A percentile compares a stretch with the other conserved stretches of the same genome.
phyloP scores from a whole-genome alignment of 2,329 filamentous ascomycete genomes.

The Dothideomycetes sp. region DNA sequence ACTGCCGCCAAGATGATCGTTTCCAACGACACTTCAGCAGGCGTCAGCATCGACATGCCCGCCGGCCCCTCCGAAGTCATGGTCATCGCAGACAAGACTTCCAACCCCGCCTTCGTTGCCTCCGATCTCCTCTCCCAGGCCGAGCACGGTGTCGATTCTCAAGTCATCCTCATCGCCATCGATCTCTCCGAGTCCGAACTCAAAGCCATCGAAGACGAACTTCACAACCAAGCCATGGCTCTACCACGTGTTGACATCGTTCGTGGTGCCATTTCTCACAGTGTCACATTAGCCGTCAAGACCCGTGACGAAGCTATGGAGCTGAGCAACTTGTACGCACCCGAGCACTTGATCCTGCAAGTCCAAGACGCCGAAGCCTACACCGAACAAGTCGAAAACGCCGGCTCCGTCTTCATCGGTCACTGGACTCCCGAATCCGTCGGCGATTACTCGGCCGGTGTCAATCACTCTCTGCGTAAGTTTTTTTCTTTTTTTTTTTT shows the following conservation, averaged over 20 bases:
- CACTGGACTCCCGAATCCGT: slow-evolving; percentile 97
- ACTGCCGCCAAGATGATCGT: slow-evolving; percentile 98
- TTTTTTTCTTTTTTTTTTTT: slow-evolving; percentile 30
- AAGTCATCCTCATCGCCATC: slow-evolving; percentile 84
- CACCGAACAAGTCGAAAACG: slow-evolving; percentile 77
- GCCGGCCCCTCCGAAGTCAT: slow-evolving; percentile 93
- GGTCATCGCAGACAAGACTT: slow-evolving; percentile 80
- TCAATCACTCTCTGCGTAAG: slow-evolving; percentile 95
- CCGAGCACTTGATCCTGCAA: slow-evolving; percentile 92
- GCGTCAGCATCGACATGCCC: slow-evolving; percentile 96
- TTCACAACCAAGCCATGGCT: slow-evolving; percentile 77
- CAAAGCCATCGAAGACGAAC: slow-evolving; percentile 77
- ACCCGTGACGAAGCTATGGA: slow-evolving; percentile 68
- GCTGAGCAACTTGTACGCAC: slow-evolving; percentile 88
- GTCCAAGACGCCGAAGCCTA: slow-evolving; percentile 64
- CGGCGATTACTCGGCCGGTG: slow-evolving; percentile 93
- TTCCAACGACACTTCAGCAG: slow-evolving; percentile 90
- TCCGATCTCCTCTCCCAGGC: slow-evolving; percentile 92
- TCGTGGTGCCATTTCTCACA: slow-evolving; percentile 80
- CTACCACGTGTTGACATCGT: slow-evolving; percentile 91
- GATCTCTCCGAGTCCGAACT: slow-evolving; percentile 66
- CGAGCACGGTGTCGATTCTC: slow-evolving; percentile 92
- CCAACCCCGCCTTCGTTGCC: slow-evolving; percentile 90
- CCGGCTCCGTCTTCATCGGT: slow-evolving; percentile 91
- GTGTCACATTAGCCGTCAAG: slow-evolving; percentile 69